Evolutionary conservation across 2,329 filamentous ascomycete species (phyloP), one percentile per base, ranked within the genome.

Genomic region (Alternaria sp.): DNA sequence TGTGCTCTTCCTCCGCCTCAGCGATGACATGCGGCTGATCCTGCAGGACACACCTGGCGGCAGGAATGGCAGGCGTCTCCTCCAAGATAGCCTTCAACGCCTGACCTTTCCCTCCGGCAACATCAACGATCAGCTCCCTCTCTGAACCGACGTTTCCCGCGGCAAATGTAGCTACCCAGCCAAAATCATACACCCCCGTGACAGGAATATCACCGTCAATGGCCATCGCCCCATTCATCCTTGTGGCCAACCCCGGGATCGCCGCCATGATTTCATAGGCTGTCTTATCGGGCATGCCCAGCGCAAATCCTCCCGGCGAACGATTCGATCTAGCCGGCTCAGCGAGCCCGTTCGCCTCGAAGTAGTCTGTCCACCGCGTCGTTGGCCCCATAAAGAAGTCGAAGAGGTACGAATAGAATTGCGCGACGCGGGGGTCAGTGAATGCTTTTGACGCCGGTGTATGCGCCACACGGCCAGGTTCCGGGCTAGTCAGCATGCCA

Each of bases 231-330:
- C 54, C 59, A 51, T 61, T 62, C 54, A 58, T 51, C 26, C 19
- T 58, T 6, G 59, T 57, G 21, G 49, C 49, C 15, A 59, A 28
- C 25, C 60, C 56, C 9, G 56, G 50, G 21, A 50, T 62, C 15
- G 56, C 44, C 47, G 43, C 56, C 60, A 62, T 54, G 50, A 62
- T 62, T 17, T 62, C 56, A 47, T 62, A 62, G 10, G 50, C 47
- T n/a, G 60, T 62, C 60, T 59, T 62, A 45, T 62, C 60, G 25
- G 56, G 60, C 47, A 59, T 54, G n/a, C 60, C 60, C 21, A 59
- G 28, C 23, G 56, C 60, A 44, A 59, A 50, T 3, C 56, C 49
- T 10, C 44, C 46, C 15, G 60, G 56, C 6, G 60, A 54, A 19
- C 60, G 60, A 51, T 62, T 59, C 25, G 60, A 54, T 15, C 49